Base-by-base conservation (phyloP, 495 filamentous ascomycete genomes). In the Xylaria grammica region DNA sequence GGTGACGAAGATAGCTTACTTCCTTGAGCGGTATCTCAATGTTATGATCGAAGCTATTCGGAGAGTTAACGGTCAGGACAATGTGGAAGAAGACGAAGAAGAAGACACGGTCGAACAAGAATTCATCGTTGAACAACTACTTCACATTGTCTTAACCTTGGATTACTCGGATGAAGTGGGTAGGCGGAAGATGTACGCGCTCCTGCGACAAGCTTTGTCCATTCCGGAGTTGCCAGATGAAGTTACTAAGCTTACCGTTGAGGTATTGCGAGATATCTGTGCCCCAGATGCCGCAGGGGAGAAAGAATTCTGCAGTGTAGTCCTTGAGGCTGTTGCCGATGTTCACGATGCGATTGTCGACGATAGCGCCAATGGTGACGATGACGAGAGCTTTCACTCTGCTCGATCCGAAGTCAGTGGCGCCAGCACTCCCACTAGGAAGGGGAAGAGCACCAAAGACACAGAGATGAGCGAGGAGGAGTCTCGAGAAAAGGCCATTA, bases 121-220 rank as follows among this genome's bases (percentile, higher is more conserved):
- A 73, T 99, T 99, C 66, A 88, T 97, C 54, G 91, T 97, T 10
- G 92, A 97, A 72, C 95, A 99, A 72, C 82, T 99, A 36, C 84
- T 99, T 34, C 90, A 97, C 69, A 97, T 99, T 66, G 91, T 94
- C 6, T 84, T 90, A 63, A 94, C 91, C 11, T 79, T 97, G 32
- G 95, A 99, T 69, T 98, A 97, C 77, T 91, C 90, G 30, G 95
- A 99, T 72, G 95, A 99, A 77, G 90, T 95, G 66, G 95, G 95
- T 38, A 84, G 95, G 49, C 84, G 96, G 53, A 95, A 94, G 84
- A 98, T 98, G 92, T 97, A 95, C 73, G 83, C 90, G 32, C 84
- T 97, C 15, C 80, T 98, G 29, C 84, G 95, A 49, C 93, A 97
- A 74, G 87, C 88, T 2, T 78, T 99, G 36, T 90, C 92, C 2